Evolutionary conservation across 2,329 filamentous ascomycete genomes (phyloP).

Genomic region (Aspergillus viridinutans): DNA sequence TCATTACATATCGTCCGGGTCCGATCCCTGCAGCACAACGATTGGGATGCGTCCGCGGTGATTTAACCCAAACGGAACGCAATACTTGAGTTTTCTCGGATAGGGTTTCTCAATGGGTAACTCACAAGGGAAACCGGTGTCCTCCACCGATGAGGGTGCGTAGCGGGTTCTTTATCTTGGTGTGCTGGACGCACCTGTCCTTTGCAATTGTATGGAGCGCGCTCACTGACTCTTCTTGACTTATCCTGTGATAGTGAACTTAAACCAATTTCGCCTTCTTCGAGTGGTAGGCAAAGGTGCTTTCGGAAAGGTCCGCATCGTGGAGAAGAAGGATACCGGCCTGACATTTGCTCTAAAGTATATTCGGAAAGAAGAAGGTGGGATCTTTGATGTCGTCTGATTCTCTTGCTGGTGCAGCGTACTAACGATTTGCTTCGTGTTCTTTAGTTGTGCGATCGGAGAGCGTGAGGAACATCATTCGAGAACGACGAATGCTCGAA

Average conservation of each 20-base stretch:
- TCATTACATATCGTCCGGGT: neutral
- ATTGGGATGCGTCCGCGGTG: slow-evolving; percentile 15
- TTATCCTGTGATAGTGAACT: slow-evolving; percentile 62
- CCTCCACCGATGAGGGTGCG: slow-evolving; percentile 88
- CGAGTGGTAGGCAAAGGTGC: slow-evolving; percentile 96
- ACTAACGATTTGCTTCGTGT: slow-evolving; percentile 22
- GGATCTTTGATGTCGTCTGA: slow-evolving; percentile 1
- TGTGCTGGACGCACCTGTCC: slow-evolving; percentile 8
- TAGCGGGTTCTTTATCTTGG: slow-evolving; percentile 13
- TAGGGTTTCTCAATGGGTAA: slow-evolving; percentile 68
- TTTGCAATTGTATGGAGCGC: neutral
- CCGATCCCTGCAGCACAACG: neutral
- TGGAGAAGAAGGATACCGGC: slow-evolving; percentile 92
- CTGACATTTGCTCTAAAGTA: slow-evolving; percentile 96
- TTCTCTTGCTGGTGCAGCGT: neutral
- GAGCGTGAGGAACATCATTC: slow-evolving; percentile 96
- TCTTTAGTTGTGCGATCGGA: slow-evolving; percentile 85
- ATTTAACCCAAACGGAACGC: neutral
- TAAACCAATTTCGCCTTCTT: slow-evolving; percentile 93
- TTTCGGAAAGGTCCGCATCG: slow-evolving; percentile 97
- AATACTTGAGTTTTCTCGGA: neutral
- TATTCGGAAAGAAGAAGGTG: slow-evolving; percentile 94
- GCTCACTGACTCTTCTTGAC: neutral
- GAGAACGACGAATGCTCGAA: slow-evolving; percentile 95
- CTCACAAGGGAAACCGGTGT: slow-evolving; percentile 87